These are phyloP conservation scores for Backusella circina DNA, from an alignment of 192 early-diverging fungal genomes.

Conservation along the genomic window DNA sequence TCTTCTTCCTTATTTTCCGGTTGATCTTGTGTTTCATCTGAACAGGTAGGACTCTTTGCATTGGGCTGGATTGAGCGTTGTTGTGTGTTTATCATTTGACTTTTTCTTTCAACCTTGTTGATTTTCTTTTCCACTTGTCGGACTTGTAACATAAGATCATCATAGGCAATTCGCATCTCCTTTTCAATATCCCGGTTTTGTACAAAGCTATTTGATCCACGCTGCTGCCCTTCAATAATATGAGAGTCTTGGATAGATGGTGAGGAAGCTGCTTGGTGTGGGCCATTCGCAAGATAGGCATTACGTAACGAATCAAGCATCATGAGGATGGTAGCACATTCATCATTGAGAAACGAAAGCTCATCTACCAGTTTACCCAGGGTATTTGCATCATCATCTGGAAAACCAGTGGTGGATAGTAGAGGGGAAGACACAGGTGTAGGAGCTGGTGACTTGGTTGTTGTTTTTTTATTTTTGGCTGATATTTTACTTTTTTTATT, in stretches of 20 bases:
- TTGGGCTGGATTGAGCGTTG: background rate
- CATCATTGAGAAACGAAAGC: slow-evolving; percentile 15
- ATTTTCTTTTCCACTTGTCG: slow-evolving; percentile 18
- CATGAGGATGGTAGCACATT: slow-evolving; percentile 16
- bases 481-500: background rate
- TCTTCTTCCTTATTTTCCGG: background rate
- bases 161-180: slow-evolving; percentile 25
- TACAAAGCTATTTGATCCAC: background rate
- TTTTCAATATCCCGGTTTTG: slow-evolving; percentile 20
- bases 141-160: slow-evolving; percentile 27
- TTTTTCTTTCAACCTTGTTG: slow-evolving; percentile 8
- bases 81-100: slow-evolving; percentile 1
- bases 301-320: slow-evolving; percentile 23
- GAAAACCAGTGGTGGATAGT: background rate
- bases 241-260: background rate
- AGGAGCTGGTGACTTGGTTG: background rate
- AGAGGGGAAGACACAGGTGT: background rate
- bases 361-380: background rate
- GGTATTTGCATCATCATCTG: background rate
- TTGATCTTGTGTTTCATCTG: background rate
- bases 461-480: background rate
- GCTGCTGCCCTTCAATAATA: background rate
- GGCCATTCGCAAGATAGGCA: slow-evolving; percentile 8
- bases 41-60: background rate
- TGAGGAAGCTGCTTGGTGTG: background rate